phyloP scores from a whole-genome alignment of 768 basidiomycete species.

The Dioszegia crocea region DNA sequence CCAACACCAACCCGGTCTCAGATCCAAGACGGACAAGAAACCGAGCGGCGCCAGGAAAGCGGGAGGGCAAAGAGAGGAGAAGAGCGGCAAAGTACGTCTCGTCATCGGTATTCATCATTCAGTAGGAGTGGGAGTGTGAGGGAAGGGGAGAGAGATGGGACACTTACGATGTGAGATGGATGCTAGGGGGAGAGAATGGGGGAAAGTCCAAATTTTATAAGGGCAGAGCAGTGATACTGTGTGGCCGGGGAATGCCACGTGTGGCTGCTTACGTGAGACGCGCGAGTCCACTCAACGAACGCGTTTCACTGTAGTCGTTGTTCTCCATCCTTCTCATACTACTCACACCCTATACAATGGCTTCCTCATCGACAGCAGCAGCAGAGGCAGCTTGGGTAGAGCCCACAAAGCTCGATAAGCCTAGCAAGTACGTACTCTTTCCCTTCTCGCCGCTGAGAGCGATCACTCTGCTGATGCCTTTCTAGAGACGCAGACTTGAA shows the following conservation, averaged over 20 bases:
- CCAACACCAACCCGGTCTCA: neutral
- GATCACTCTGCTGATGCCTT: constrained; percentile 2
- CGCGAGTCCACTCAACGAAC: neutral
- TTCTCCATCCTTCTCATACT: neutral
- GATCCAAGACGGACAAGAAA: constrained; percentile 3
- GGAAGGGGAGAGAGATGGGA: neutral
- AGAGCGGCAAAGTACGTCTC: constrained; percentile 4
- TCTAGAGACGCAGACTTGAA: constrained; percentile 40
- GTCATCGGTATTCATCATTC: constrained; percentile 11
- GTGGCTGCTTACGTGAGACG: neutral
- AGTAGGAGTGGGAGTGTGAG: neutral
- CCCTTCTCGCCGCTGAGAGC: neutral
- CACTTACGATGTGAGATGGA: neutral
- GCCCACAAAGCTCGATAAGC: constrained; percentile 42
- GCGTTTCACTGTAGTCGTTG: neutral
- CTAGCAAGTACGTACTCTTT: constrained; percentile 32
- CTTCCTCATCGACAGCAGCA: neutral
- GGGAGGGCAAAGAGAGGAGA: neutral
- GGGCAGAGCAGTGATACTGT: neutral
- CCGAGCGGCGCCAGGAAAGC: neutral
- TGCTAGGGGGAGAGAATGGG: neutral
- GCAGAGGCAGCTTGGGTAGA: constrained; percentile 25
- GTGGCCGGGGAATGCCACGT: neutral
- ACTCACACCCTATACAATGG: neutral
- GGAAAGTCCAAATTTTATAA: neutral